Conservation (phyloP, 306 rosid genomes). For the Quercus gilva region DNA sequence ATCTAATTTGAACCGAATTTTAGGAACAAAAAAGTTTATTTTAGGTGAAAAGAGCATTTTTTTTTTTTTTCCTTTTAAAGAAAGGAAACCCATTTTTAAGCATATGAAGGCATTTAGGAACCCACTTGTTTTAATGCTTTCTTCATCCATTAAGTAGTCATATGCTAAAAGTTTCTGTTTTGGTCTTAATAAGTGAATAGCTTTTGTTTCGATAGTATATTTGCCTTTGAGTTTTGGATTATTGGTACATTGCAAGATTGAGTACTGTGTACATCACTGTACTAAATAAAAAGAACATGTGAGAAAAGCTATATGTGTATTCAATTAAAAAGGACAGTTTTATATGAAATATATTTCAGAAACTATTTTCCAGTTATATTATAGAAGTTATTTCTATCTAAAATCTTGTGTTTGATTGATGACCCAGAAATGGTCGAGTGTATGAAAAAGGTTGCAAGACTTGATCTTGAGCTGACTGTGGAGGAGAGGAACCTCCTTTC, state of each 20-base stretch:
- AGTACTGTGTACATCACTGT: not conserved
- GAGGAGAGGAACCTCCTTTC: conserved; percentile 99
- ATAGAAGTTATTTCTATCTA: not conserved
- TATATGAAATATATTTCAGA: not conserved
- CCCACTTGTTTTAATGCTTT: not conserved
- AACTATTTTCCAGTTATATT: not conserved
- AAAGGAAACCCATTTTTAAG: too few relatives aligned
- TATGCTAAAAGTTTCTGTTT: not conserved
- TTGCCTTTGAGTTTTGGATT: not conserved
- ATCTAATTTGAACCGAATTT: too few relatives aligned
- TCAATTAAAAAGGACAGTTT: not conserved
- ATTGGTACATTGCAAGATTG: not conserved
- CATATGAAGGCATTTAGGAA: not conserved
- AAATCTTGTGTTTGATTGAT: conserved; percentile 16
- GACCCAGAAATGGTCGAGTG: conserved; percentile 93
- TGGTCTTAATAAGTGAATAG: not conserved
- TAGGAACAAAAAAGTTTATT: too few relatives aligned
- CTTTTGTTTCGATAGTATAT: not conserved
- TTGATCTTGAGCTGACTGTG: conserved; percentile 88
- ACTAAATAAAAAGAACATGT: not conserved
- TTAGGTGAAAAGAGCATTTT: too few relatives aligned
- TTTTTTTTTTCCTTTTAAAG: too few relatives aligned
- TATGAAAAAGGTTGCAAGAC: conserved; percentile 85
- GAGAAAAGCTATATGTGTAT: not conserved
- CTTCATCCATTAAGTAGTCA: not conserved